Base-by-base conservation (phyloP, 441 rosid species). In the Euphorbia celastroides region DNA sequence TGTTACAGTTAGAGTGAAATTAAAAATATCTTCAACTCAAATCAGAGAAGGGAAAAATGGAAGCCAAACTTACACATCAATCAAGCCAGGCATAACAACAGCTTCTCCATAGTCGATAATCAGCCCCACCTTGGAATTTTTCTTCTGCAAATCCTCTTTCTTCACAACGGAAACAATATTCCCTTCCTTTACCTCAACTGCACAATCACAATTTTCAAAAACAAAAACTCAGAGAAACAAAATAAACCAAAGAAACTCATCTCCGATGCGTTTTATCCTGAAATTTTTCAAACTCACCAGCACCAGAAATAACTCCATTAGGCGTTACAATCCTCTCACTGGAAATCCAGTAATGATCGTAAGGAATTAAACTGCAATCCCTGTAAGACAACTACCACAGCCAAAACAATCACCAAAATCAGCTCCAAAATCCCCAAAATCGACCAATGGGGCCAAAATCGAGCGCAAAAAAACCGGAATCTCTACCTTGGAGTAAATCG, bases 1-100 rank as follows among this genome's bases (percentile, higher is more conserved):
- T 5, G 16, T 12, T 44, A 44, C 19, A 13, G 17, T 44, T 44
- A 44, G 50, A 44, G 50, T 48, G 54, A 16, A 6, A 25, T 34
- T 69, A 17, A 51, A 5, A 11, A 12, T 3, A 51, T 34, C 16
- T 57, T 23, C 17, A 5, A 65, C 23, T 5, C 16, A 32, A 32
- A 61, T 5, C 30, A 41, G 19, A 36, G n/a, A 28, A 27, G 2
- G 13, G 17, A 41, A 12, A 55, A 31, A 42, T 28, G 41, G 61
- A 61, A 42, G 5, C 5, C 68, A 30, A 34, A 70, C 92, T 73
- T 80, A 93, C 98, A 87, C 92, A 62, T 93, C 98, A 74, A 93
- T 68, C 75, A 93, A 68, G 51, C 98, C 98, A 62, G 98, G 98
- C 98, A 93, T 88, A 67, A 93, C 76, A 11, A 93, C 96, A 63